These are phyloP conservation scores for Leccinum arenicola DNA, from an alignment of 768 basidiomycete genomes.

Conservation along the genomic window DNA sequence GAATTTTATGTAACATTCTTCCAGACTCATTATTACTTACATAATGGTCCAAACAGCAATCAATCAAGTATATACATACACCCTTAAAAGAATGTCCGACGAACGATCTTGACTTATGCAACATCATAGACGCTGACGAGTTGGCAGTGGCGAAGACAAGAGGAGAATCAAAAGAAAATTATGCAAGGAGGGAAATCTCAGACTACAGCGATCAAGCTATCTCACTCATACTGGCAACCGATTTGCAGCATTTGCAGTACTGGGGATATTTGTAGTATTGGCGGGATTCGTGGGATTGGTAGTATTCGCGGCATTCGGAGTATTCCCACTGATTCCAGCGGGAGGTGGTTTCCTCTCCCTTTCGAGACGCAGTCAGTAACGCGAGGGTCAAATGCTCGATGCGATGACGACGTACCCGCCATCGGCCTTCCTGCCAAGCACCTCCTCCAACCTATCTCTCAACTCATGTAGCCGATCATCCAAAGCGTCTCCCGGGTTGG, in stretches of 20 bases:
- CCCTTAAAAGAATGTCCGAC: neutral
- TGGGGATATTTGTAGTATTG: neutral
- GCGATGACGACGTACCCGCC: constrained; percentile 16
- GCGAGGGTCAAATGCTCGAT: neutral
- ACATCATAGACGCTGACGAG: neutral
- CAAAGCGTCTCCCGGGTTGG: constrained; percentile 7
- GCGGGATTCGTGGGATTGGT: too few relatives aligned
- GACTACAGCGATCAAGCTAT: neutral
- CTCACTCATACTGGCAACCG: neutral
- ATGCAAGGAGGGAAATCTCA: neutral
- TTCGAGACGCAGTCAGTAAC: constrained; percentile 1
- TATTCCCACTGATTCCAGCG: neutral
- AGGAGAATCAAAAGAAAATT: neutral
- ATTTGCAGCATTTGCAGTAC: neutral
- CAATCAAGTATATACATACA: neutral
- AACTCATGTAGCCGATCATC: constrained; percentile 1
- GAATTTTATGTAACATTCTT: too few relatives aligned
- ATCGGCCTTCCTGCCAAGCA: constrained; percentile 24
- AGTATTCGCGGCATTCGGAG: neutral
- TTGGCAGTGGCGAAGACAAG: neutral
- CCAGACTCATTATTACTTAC: neutral
- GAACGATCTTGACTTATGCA: neutral
- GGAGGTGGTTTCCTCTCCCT: neutral
- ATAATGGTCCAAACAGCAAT: too few relatives aligned
- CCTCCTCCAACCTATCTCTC: constrained; percentile 28